Base-by-base conservation (phyloP, 2,329 filamentous ascomycete species). In the Aspergillus tanneri region DNA sequence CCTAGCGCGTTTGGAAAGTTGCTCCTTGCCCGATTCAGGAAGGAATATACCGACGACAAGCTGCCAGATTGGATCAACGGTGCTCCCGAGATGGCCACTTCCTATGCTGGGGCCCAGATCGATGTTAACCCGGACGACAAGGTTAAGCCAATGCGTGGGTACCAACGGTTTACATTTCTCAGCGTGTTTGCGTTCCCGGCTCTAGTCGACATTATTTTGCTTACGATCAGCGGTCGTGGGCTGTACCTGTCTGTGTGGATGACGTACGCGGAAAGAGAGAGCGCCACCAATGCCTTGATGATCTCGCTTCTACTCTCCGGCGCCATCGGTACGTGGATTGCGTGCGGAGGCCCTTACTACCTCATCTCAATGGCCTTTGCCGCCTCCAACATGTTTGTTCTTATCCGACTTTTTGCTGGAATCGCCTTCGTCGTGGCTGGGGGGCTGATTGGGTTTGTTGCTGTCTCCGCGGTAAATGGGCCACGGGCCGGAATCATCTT, bases 161-260 rank as follows among this genome's bases (percentile, higher is more conserved):
- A 76, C 63, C 67, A 77, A 57, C 55, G 76, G 56, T 79, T 82
- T 50, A 80, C 79, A 0, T 82, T 81, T 53, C 67, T 84, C 19
- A 78, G 78, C 52, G 80, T 84, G 24, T 85, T 85, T 55, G 81
- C 80, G 8, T 75, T 85, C 35, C 82, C 82, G 0, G 82, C 82
- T 19, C 71, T 85, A 42, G 72, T 85, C 32, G 82, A 85, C 59
- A 81, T 85, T 28, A 40, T 82, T 8, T 65, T 85, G 6, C 68
- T 85, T 16, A 81, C 80, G 1, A 78, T 81, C 16, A 74, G 79
- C 21, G 82, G 81, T 1, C 76, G 81, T 44, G 82, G 82, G 7
- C 65, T 85, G 18, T 85, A 84, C 58, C 73, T 85, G 37, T 83
- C 79, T 21, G 75, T 75, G 1, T 78, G 72, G 50, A 84, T 85